Evolutionary conservation across 208 protist genomes (phyloP).

Genomic region (Acanthamoeba lenticulata): DNA sequence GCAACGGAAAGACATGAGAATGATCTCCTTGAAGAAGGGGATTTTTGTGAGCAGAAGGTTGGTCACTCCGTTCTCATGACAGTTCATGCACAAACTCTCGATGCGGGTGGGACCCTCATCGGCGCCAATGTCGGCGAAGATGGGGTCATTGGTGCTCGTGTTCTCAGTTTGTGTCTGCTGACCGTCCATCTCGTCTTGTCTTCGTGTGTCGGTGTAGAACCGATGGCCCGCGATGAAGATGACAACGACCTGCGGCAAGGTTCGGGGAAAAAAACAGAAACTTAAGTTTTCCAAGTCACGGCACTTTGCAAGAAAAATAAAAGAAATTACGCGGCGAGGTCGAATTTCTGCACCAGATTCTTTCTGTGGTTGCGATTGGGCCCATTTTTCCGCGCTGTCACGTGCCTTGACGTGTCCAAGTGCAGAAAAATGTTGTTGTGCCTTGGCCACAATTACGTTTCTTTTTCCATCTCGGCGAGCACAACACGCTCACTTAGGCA

Average conservation of each 20-base stretch:
- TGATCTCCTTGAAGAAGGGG: slow-evolving; percentile 84
- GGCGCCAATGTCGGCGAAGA: background rate
- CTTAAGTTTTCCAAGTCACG: background rate
- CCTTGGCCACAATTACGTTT: too few species aligned
- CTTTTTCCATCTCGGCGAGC: too few species aligned
- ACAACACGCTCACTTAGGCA: too few species aligned
- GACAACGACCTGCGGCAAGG: background rate
- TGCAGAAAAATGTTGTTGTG: too few species aligned
- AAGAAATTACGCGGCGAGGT: too few species aligned
- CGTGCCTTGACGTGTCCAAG: too few species aligned
- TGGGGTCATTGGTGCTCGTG: background rate
- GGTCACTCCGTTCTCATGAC: slow-evolving; percentile 85
- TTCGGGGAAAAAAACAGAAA: background rate
- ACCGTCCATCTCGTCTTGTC: background rate
- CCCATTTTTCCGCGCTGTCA: too few species aligned
- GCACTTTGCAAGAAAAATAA: too few species aligned
- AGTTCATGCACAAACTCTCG: slow-evolving; percentile 87
- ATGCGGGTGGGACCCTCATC: slow-evolving; percentile 75
- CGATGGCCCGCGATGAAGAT: background rate
- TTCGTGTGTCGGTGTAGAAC: too few species aligned
- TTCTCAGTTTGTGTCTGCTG: background rate
- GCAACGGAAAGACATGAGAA: slow-evolving; percentile 85
- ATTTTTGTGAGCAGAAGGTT: slow-evolving; percentile 84
- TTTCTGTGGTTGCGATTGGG: too few species aligned
- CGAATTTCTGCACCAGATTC: too few species aligned